A percentile compares a stretch with the other conserved stretches of the same genome.
Evolutionary conservation across 2,329 filamentous ascomycete species (phyloP).

Genomic region (Xylariaceae sp.): DNA sequence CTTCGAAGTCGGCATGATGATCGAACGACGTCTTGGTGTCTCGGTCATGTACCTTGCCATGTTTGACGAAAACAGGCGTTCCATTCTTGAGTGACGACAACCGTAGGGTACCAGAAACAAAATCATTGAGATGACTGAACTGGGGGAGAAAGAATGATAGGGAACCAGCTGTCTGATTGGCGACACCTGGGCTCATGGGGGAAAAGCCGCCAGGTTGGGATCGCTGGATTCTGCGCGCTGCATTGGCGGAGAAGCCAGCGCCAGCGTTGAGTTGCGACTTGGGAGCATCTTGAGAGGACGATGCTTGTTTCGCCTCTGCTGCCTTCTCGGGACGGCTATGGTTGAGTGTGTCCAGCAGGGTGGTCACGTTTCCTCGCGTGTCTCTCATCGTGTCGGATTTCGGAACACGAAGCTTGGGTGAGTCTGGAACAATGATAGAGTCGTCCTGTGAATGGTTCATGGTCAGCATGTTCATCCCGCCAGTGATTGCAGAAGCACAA

Average conservation of each 20-base stretch:
- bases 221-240: slow-evolving; percentile 16
- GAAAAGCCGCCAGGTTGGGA: no score
- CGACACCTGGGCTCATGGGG: slow-evolving; percentile 25
- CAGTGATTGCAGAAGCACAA: slow-evolving; percentile 8
- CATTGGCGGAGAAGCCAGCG: slow-evolving; percentile 16
- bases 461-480: slow-evolving; percentile 6
- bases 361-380: slow-evolving; percentile 30
- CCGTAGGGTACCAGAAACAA: slow-evolving; percentile 49
- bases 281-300: slow-evolving; percentile 13
- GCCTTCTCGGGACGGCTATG: slow-evolving; percentile 26
- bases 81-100: slow-evolving; percentile 49
- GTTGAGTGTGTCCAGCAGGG: slow-evolving; percentile 30
- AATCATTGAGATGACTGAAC: slow-evolving; percentile 51
- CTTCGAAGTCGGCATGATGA: slow-evolving; percentile 46
- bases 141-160: slow-evolving; percentile 53
- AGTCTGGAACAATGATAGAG: slow-evolving; percentile 20
- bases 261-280: slow-evolving; percentile 12
- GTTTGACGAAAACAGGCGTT: slow-evolving; percentile 51
- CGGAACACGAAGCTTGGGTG: slow-evolving; percentile 20
- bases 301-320: slow-evolving; percentile 13
- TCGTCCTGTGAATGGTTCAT: not conserved
- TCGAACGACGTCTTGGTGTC: slow-evolving; percentile 31
- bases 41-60: slow-evolving; percentile 45
- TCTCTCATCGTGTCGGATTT: slow-evolving; percentile 17
- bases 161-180: slow-evolving; percentile 41